phyloP scores from a whole-genome alignment of 2,329 filamentous ascomycete species.

The Monilinia polystroma region DNA sequence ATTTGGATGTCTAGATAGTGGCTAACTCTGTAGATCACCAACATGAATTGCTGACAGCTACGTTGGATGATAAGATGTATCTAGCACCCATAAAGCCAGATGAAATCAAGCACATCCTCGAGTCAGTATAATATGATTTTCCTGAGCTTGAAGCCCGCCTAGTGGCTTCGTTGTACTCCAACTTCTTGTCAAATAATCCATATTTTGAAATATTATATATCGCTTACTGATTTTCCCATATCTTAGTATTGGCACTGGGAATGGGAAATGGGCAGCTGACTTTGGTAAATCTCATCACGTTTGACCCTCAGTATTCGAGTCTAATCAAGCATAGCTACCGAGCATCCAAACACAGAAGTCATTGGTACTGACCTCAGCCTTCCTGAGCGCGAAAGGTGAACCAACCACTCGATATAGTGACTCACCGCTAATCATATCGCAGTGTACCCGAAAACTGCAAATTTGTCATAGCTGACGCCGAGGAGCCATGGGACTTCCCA shows the following conservation, averaged over 20 bases:
- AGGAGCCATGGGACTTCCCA: slow-evolving; percentile 49
- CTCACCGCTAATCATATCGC: background rate
- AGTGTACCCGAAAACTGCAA: slow-evolving; percentile 25
- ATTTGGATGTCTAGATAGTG: background rate
- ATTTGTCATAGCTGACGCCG: slow-evolving; percentile 53
- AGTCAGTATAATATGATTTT: slow-evolving; percentile 32
- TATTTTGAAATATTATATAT: background rate
- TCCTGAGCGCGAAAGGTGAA: slow-evolving; percentile 3
- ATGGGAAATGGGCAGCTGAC: slow-evolving; percentile 60
- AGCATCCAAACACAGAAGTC: slow-evolving; percentile 6
- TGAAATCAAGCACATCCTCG: slow-evolving; percentile 37
- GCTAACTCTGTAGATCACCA: slow-evolving; percentile 27
- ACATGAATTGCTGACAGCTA: slow-evolving; percentile 29
- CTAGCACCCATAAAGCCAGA: slow-evolving; percentile 35
- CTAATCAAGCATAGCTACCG: slow-evolving; percentile 11
- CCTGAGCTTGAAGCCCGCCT: too few species aligned
- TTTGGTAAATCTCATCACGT: slow-evolving; percentile 47
- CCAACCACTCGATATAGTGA: background rate
- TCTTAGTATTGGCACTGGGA: slow-evolving; percentile 48
- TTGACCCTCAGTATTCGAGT: background rate
- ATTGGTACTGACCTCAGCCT: slow-evolving; percentile 18
- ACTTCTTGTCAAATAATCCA: background rate
- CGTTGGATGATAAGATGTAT: slow-evolving; percentile 28
- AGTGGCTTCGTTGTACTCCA: background rate
- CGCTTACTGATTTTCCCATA: background rate